Base-by-base conservation (phyloP, 192 early-diverging fungal species). In the Entophlyctis luteolus region DNA sequence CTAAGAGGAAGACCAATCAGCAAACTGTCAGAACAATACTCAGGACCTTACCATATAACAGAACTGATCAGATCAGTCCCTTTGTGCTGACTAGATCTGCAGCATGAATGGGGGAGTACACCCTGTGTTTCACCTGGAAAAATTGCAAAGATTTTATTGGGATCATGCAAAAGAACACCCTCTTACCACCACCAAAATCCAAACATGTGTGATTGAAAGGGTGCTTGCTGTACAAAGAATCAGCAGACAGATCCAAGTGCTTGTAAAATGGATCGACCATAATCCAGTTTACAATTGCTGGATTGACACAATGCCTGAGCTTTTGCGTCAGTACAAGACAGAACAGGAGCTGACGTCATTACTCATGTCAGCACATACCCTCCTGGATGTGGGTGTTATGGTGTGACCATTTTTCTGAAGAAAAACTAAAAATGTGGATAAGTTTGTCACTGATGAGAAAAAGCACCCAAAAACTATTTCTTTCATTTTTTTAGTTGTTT, bases 91-190 rank as follows among this genome's bases (percentile, higher is more conserved):
- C 53, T 67, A 8, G 37, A 55, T 38, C 46, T 65, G n/a, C 62
- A 46, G 28, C 3, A 46, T 18, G n/a, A 32, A 8, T 33, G 54
- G 65, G 65, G 27, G 32, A 6, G n/a, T 67, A n/a, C 65, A 67
- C 32, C 52, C 52, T 3, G 49, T 57, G 18, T 67, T 67, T 38
- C 65, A 67, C 37, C 53, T 54, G 8, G 39, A 46, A 22, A 67
- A 67, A 39, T 38, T 67, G 33, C 4, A 39, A 18, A 25, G 22
- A 10, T 67, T 38, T 38, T 67, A 56, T 38, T 56, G 8, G 18
- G 65, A 67, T 29, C 4, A 8, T 77, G 78, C 50, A 76, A 76
- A 42, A 42, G 39, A 42, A 42, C 39, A 42, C n/a, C 39, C n/a
- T 12, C n/a, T n/a, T 8, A 42, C 8, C n/a, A 12, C 39, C 39